Percentiles rank a stretch among this genome's conserved stretches.
phyloP scores from a whole-genome alignment of 805 yeast genomes.

The Ogataea paradorogensis region DNA sequence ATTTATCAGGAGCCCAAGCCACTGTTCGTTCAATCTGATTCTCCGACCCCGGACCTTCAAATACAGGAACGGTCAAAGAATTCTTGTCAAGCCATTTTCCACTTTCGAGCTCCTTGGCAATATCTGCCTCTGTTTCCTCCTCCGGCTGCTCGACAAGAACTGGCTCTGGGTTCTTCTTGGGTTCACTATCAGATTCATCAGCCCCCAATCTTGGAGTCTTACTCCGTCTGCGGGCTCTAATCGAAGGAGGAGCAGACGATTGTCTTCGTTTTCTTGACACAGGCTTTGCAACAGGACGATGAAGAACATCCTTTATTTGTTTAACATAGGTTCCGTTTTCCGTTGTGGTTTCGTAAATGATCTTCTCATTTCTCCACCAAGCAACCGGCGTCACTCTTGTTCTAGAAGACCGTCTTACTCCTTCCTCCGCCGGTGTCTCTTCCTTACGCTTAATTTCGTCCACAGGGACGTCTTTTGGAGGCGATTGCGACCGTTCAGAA shows the following conservation, averaged over 20 bases:
- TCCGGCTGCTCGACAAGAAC: slow-evolving; percentile 29
- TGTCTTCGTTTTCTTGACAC: slow-evolving; percentile 12
- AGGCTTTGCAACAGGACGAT: slow-evolving; percentile 38
- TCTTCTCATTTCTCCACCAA: slow-evolving; percentile 79
- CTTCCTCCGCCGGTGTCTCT: not conserved
- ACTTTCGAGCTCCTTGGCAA: slow-evolving; percentile 36
- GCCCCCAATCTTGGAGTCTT: slow-evolving; percentile 17
- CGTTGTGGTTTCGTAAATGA: slow-evolving; percentile 49
- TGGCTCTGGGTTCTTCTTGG: slow-evolving; percentile 13
- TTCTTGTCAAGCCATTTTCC: slow-evolving; percentile 52
- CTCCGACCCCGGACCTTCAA: slow-evolving; percentile 48
- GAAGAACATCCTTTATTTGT: slow-evolving; percentile 57
- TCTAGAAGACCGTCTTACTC: slow-evolving; percentile 58
- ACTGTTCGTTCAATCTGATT: slow-evolving; percentile 43
- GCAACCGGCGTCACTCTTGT: slow-evolving; percentile 69
- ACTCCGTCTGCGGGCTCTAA: slow-evolving; percentile 17
- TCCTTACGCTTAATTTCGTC: slow-evolving; percentile 4
- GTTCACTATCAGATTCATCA: slow-evolving; percentile 15
- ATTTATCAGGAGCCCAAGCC: slow-evolving; percentile 64
- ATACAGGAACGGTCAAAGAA: slow-evolving; percentile 45
- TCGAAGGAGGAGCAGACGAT: slow-evolving; percentile 12
- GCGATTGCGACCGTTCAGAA: slow-evolving; percentile 9
- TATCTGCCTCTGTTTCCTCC: slow-evolving; percentile 36
- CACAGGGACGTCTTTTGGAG: slow-evolving; percentile 1
- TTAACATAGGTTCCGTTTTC: slow-evolving; percentile 52